These are phyloP conservation scores for Pinus taeda DNA, from an alignment of 75 land plant genomes.

Conservation along the genomic window DNA sequence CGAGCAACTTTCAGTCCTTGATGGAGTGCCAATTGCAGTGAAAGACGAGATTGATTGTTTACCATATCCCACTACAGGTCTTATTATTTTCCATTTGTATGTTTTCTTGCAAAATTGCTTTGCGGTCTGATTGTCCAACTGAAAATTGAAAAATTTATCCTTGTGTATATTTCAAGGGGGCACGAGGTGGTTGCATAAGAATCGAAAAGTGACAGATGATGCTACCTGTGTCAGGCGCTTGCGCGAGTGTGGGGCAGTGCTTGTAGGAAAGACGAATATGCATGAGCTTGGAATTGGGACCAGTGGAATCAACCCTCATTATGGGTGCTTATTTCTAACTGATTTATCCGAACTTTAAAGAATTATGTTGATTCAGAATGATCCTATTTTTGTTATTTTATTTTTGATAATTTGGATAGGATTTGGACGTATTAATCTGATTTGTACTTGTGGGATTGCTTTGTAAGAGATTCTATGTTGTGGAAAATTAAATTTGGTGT, in stretches of 20 bases:
- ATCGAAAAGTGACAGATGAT: constrained; percentile 54
- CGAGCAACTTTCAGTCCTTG: constrained; percentile 67
- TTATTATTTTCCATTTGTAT: background rate
- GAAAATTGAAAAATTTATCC: background rate
- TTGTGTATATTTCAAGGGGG: constrained; percentile 48
- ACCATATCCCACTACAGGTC: constrained; percentile 92
- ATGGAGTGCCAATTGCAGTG: constrained; percentile 86
- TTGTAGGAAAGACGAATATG: constrained; percentile 92
- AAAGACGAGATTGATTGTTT: constrained; percentile 95
- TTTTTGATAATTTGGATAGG: constrained; percentile 1
- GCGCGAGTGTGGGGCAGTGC: constrained; percentile 71
- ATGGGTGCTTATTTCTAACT: constrained; percentile 47
- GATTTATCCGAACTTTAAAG: background rate
- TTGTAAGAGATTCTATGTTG: background rate
- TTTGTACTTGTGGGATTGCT: background rate
- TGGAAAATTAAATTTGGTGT: background rate
- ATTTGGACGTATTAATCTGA: background rate
- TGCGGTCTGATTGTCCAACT: background rate
- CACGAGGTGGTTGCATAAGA: constrained; percentile 72
- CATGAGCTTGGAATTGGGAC: constrained; percentile 87
- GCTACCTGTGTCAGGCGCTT: constrained; percentile 63
- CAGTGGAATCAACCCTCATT: constrained; percentile 85
- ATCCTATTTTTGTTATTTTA: background rate
- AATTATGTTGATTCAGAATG: background rate
- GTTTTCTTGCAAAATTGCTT: background rate